A percentile compares a stretch with the other conserved stretches of the same genome.
Evolutionary conservation across 2,329 filamentous ascomycete species (phyloP).

Genomic region (Colletotrichum sp.): DNA sequence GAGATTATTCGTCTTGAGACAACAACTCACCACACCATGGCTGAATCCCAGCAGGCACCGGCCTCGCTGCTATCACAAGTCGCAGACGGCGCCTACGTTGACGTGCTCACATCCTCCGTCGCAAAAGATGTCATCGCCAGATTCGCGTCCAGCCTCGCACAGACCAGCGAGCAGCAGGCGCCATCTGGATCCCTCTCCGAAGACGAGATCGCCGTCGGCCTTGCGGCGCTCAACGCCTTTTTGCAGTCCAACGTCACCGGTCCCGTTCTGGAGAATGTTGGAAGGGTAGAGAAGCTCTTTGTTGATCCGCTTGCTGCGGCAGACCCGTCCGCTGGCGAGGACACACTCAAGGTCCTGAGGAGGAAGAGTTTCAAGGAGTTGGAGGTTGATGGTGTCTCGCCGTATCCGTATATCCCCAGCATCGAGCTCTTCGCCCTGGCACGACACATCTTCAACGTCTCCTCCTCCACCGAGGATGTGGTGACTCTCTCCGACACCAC

Average conservation of each 20-base stretch:
- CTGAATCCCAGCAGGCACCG: background rate
- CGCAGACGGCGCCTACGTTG: conserved; percentile 3
- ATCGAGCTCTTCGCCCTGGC: conserved; percentile 86
- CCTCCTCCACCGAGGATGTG: conserved; percentile 26
- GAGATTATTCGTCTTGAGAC: background rate
- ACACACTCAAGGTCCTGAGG: conserved; percentile 38
- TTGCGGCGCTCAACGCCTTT: conserved; percentile 78
- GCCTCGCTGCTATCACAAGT: background rate
- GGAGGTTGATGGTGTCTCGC: conserved; percentile 82
- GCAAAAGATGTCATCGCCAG: background rate
- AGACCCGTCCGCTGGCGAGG: conserved; percentile 16
- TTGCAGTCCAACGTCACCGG: conserved; percentile 89
- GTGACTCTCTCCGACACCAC: conserved; percentile 42
- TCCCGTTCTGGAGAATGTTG: conserved; percentile 65
- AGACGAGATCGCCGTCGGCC: conserved; percentile 56
- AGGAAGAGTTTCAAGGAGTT: conserved; percentile 56
- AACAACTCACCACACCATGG: background rate
- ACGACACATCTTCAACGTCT: conserved; percentile 47
- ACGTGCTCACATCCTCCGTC: conserved; percentile 1
- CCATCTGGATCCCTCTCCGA: background rate
- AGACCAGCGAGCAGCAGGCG: background rate
- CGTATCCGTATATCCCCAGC: conserved; percentile 83
- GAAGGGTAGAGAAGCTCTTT: conserved; percentile 39
- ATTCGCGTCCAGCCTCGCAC: background rate
- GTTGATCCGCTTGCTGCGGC: conserved; percentile 33